phyloP scores from a whole-genome alignment of 2,329 filamentous ascomycete species.

The Ceratocystis ficicola region DNA sequence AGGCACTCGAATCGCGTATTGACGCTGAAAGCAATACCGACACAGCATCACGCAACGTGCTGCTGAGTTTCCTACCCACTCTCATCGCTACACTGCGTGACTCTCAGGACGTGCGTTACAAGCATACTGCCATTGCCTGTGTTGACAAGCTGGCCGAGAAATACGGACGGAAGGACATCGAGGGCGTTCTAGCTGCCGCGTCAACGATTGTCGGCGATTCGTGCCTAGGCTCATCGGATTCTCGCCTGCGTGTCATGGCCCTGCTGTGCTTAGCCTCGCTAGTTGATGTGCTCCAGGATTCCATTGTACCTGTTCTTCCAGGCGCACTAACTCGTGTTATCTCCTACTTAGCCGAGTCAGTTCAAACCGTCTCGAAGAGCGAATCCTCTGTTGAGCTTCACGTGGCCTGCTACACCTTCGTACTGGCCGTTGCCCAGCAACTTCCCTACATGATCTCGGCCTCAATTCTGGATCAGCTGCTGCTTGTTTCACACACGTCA shows the following conservation, averaged over 20 bases:
- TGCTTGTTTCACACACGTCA: conserved; percentile 61
- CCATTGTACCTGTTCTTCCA: conserved; percentile 72
- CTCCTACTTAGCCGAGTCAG: conserved; percentile 53
- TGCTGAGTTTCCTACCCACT: conserved; percentile 68
- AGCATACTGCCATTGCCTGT: conserved; percentile 75
- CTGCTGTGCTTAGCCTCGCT: conserved; percentile 79
- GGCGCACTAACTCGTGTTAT: conserved; percentile 61
- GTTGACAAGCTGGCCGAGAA: conserved; percentile 89
- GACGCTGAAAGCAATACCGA: conserved; percentile 60
- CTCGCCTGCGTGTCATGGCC: conserved; percentile 67
- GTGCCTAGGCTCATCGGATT: conserved; percentile 63
- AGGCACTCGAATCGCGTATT: conserved; percentile 68
- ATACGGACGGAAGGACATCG: conserved; percentile 83
- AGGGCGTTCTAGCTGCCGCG: conserved; percentile 62
- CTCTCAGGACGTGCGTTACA: conserved; percentile 60
- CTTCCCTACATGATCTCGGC: conserved; percentile 82
- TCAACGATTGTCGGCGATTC: conserved; percentile 62
- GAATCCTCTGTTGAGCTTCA: conserved; percentile 53
- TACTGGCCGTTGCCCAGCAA: conserved; percentile 67
- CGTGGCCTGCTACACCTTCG: conserved; percentile 68
- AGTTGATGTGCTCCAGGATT: conserved; percentile 76
- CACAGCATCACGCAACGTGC: conserved; percentile 50
- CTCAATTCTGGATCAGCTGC: conserved; percentile 57
- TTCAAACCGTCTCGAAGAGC: conserved; percentile 35
- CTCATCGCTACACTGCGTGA: conserved; percentile 65